Evolutionary conservation across 495 filamentous ascomycete genomes (phyloP), one percentile per base, ranked within the genome.

Genomic region (Xylaria palmicola): DNA sequence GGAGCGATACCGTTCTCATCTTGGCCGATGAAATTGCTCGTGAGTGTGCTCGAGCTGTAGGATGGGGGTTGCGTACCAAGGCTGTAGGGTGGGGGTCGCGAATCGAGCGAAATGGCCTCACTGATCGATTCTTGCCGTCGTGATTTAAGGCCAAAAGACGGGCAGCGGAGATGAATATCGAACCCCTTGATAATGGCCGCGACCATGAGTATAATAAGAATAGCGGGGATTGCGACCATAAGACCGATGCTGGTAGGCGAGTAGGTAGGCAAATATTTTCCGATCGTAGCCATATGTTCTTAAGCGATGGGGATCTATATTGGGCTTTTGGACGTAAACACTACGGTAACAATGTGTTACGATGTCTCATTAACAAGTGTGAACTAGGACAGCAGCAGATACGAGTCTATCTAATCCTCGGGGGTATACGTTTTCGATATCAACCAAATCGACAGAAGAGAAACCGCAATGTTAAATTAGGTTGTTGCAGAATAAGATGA

Each of bases 151-250:
- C n/a, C n/a, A 36, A 43, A 10, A 20, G 13, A 20, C 19, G 37
- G 36, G 37, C 62, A 36, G 8, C 36, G 29, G 36, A 64, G 29
- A 44, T 66, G n/a, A 59, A 67, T 56, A 62, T 70, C n/a, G 62
- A 76, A 63, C 30, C 67, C 60, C 44, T 62, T 61, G 45, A 65
- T 48, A 50, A 76, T 63, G 27, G 53, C 64, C 1, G 60, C 49
- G 32, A 65, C 13, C 8, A 71, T 32, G 13, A 53, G 26, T 30
- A 67, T 26, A 48, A 67, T 36, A 7, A 71, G 27, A 29, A 47
- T 22, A 51, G 83, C 80, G 27, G 85, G 84, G 50, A 87, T 76
- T n/a, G 86, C 68, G 61, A 84, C 74, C 59, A 86, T 75, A 37
- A 77, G 74, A 56, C 77, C 75, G 61, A 84, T 73, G 58, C 67